Evolutionary conservation across 352 stramenopile species (phyloP).

Genomic region (Lagenidium sp.): DNA sequence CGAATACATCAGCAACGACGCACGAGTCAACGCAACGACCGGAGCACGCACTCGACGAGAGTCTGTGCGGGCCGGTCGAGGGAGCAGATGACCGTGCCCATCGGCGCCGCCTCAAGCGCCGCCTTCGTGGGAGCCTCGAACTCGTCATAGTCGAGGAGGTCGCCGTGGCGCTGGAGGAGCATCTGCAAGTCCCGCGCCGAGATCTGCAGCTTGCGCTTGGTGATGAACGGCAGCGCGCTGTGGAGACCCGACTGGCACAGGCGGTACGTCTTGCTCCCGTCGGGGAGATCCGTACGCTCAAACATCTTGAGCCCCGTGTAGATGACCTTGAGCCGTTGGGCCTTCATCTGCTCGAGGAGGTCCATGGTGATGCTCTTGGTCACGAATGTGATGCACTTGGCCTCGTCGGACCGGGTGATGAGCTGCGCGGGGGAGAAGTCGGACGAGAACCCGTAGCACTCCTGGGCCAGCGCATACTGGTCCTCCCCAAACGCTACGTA

Average conservation of each 20-base stretch:
- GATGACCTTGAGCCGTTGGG: constrained; percentile 84
- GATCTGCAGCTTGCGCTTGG: constrained; percentile 51
- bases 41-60: constrained; percentile 49
- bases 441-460: constrained; percentile 66
- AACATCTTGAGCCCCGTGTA: constrained; percentile 92
- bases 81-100: constrained; percentile 76
- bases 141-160: constrained; percentile 79
- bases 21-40: neutral
- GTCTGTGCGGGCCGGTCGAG: constrained; percentile 51
- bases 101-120: constrained; percentile 40
- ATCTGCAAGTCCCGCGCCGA: constrained; percentile 74
- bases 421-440: constrained; percentile 71
- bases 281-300: constrained; percentile 73
- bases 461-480: constrained; percentile 51
- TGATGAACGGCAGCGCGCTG: constrained; percentile 81
- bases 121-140: constrained; percentile 44
- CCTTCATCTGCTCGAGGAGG: constrained; percentile 77
- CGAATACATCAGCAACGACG: constrained; percentile 5
- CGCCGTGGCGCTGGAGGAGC: constrained; percentile 71
- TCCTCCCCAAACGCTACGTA: constrained; percentile 62
- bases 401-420: constrained; percentile 83
- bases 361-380: constrained; percentile 77
- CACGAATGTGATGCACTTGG: constrained; percentile 81
- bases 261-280: constrained; percentile 74
- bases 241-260: constrained; percentile 83